Conservation (phyloP, 2,329 filamentous ascomycete genomes). For the Beauveria pseudobassiana region DNA sequence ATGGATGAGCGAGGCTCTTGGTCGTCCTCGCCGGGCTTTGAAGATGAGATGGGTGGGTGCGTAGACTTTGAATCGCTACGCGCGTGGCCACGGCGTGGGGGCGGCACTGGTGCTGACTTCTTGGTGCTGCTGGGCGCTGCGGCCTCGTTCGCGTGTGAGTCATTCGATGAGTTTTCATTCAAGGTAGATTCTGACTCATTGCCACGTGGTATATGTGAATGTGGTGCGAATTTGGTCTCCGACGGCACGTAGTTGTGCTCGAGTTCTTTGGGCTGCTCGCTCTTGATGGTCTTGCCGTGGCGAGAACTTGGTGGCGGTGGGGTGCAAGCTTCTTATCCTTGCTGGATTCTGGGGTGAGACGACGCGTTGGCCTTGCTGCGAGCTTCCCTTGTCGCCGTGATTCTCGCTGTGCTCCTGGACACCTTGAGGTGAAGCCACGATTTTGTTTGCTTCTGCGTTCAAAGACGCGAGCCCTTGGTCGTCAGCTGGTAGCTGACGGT, state of each 20-base stretch:
- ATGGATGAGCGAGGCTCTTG: slow-evolving; percentile 39
- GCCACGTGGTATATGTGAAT: background rate
- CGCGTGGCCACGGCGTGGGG: slow-evolving; percentile 40
- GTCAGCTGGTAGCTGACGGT: background rate
- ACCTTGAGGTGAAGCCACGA: background rate
- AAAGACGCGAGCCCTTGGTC: background rate
- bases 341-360: slow-evolving; percentile 15
- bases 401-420: background rate
- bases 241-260: background rate
- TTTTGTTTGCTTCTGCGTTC: slow-evolving; percentile 5
- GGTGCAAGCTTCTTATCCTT: slow-evolving; percentile 54
- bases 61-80: slow-evolving; percentile 36
- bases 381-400: background rate
- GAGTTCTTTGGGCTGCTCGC: slow-evolving; percentile 24
- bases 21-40: slow-evolving; percentile 25
- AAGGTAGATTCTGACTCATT: background rate
- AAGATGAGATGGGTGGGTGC: slow-evolving; percentile 11
- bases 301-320: slow-evolving; percentile 67
- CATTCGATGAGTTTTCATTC: slow-evolving; percentile 19
- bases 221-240: background rate
- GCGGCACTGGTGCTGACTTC: slow-evolving; percentile 42
- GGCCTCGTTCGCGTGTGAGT: slow-evolving; percentile 19
- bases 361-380: background rate
- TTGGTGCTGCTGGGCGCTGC: slow-evolving; percentile 24
- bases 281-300: slow-evolving; percentile 66